phyloP scores from a whole-genome alignment of 768 basidiomycete species.

The Zangia roseola region DNA sequence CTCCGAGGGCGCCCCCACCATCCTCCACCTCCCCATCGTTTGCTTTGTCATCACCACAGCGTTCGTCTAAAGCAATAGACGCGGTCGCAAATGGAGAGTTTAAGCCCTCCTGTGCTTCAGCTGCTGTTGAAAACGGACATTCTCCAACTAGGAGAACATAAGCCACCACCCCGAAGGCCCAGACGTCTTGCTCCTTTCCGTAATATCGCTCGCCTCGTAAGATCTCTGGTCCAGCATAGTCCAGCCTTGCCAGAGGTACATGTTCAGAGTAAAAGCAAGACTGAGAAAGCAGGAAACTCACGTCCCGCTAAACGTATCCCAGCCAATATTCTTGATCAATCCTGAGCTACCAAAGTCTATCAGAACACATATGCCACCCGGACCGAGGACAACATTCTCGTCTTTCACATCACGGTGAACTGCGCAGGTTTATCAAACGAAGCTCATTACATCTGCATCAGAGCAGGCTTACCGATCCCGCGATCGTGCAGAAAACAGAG shows the following conservation, averaged over 20 bases:
- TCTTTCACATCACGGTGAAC: conserved; percentile 99
- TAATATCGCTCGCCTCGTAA: conserved; percentile 91
- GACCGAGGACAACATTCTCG: conserved; percentile 88
- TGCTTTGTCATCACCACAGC: conserved; percentile 74
- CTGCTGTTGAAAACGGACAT: conserved; percentile 88
- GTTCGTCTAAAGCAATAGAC: conserved; percentile 73
- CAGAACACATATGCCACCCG: conserved; percentile 79
- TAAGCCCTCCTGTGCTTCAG: conserved; percentile 86
- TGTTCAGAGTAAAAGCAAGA: conserved; percentile 8
- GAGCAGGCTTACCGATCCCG: conserved; percentile 70
- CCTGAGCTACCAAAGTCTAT: conserved; percentile 98
- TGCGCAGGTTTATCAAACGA: conserved; percentile 27
- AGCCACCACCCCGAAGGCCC: conserved; percentile 96
- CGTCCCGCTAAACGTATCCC: conserved; percentile 95
- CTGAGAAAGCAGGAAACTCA: conserved; percentile 41
- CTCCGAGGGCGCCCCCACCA: conserved; percentile 80
- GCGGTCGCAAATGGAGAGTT: conserved; percentile 73
- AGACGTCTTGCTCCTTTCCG: conserved; percentile 96
- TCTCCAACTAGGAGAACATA: conserved; percentile 93
- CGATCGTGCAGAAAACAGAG: conserved; percentile 84
- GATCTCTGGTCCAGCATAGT: conserved; percentile 97
- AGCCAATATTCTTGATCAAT: conserved; percentile 76
- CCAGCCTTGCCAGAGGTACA: conserved; percentile 49
- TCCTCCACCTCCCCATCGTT: conserved; percentile 74
- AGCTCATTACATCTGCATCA: conserved; percentile 1